Evolutionary conservation across 2,329 filamentous ascomycete species (phyloP).

Genomic region (Gremmenia infestans): DNA sequence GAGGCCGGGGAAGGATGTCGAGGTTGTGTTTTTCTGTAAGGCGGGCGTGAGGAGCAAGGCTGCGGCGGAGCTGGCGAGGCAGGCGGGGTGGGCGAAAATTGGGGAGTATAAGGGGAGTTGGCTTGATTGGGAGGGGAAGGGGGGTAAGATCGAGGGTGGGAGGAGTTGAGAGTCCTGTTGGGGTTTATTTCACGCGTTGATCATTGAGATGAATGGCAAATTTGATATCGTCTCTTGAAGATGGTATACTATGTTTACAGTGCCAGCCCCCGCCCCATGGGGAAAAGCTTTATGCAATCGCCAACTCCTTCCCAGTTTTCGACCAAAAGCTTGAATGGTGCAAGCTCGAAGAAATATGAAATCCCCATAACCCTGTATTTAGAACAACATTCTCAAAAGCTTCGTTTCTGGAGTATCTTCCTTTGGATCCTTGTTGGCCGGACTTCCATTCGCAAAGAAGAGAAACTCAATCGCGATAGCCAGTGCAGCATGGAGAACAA

Average conservation of each 20-base stretch:
- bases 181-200: neutral
- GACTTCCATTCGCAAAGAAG: conserved; percentile 84
- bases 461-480: conserved; percentile 92
- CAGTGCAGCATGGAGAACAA: conserved; percentile 82
- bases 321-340: neutral
- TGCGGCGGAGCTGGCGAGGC: conserved; percentile 70
- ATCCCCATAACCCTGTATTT: neutral
- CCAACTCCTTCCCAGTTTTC: neutral
- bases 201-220: neutral
- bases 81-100: conserved; percentile 68
- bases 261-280: neutral
- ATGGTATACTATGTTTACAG: neutral
- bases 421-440: conserved; percentile 31
- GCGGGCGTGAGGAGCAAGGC: conserved; percentile 77
- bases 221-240: neutral
- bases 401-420: conserved; percentile 10
- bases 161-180: conserved; percentile 1
- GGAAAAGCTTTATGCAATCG: neutral
- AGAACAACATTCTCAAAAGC: conserved; percentile 17
- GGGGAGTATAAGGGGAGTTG: conserved; percentile 72
- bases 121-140: conserved; percentile 75
- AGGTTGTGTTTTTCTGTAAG: conserved; percentile 88
- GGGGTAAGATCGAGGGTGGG: conserved; percentile 43
- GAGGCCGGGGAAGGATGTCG: conserved; percentile 53
- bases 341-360: neutral